Evolutionary conservation across 805 yeast species (phyloP).

Genomic region (Starmera quercuum): DNA sequence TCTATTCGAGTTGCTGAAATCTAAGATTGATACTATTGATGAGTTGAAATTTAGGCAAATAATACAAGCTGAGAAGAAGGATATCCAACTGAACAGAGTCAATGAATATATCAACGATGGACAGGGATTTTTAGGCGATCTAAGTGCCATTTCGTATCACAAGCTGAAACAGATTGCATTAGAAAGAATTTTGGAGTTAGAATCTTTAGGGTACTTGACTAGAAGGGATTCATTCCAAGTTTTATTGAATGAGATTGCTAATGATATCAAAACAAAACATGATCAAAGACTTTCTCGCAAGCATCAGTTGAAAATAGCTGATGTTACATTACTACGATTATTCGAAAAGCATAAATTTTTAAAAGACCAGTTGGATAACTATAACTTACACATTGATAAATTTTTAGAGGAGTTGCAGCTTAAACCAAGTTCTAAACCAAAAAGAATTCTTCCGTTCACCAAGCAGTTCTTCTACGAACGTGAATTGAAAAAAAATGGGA

Average conservation of each 20-base stretch:
- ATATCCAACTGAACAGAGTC: constrained; percentile 27
- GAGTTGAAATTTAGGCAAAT: constrained; percentile 58
- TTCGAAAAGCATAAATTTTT: constrained; percentile 38
- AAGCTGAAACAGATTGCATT: constrained; percentile 72
- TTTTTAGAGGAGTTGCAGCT: constrained; percentile 43
- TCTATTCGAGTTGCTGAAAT: constrained; percentile 59
- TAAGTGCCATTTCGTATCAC: constrained; percentile 48
- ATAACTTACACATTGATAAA: constrained; percentile 41
- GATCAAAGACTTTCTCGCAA: constrained; percentile 40
- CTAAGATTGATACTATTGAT: constrained; percentile 60
- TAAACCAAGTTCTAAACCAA: constrained; percentile 19
- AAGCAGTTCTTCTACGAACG: constrained; percentile 73
- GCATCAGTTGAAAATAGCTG: constrained; percentile 37
- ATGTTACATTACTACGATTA: constrained; percentile 35
- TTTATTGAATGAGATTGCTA: constrained; percentile 73
- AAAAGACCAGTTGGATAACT: constrained; percentile 30
- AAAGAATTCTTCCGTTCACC: constrained; percentile 45
- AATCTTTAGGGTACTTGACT: constrained; percentile 53
- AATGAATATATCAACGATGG: constrained; percentile 33
- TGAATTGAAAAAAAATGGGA: constrained; percentile 56
- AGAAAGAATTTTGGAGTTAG: constrained; percentile 70
- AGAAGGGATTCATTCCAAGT: constrained; percentile 71
- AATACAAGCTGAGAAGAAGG: constrained; percentile 37
- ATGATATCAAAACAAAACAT: constrained; percentile 59
- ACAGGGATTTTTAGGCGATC: constrained; percentile 41